phyloP scores from a whole-genome alignment of 2,329 filamentous ascomycete genomes.

The Aspergillus aculeatus region DNA sequence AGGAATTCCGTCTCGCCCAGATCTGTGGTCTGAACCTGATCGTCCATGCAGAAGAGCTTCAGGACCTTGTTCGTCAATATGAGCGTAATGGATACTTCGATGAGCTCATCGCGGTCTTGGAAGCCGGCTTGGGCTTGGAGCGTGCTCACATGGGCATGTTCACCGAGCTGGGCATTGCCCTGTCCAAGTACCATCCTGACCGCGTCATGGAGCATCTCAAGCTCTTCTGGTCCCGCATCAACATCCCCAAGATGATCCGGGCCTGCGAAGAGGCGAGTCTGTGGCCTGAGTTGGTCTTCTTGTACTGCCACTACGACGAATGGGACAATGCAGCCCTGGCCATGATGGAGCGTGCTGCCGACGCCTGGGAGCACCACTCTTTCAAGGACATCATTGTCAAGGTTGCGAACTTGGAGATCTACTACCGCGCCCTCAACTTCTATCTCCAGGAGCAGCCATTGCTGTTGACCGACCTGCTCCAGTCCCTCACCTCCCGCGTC shows the following conservation, averaged over 20 bases:
- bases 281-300: slow-evolving; percentile 96
- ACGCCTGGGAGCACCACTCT: slow-evolving; percentile 98
- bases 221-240: slow-evolving; percentile 97
- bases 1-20: slow-evolving; percentile 97
- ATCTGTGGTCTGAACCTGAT: slow-evolving; percentile 99
- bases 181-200: slow-evolving; percentile 93
- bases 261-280: slow-evolving; percentile 92
- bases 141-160: slow-evolving; percentile 96
- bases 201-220: slow-evolving; percentile 98
- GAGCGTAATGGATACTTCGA: slow-evolving; percentile 98
- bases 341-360: slow-evolving; percentile 95
- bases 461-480: slow-evolving; percentile 90
- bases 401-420: slow-evolving; percentile 97
- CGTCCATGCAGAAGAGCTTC: slow-evolving; percentile 92
- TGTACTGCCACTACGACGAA: slow-evolving; percentile 98
- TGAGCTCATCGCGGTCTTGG: slow-evolving; percentile 89
- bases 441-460: slow-evolving; percentile 97
- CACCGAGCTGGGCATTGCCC: slow-evolving; percentile 84
- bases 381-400: slow-evolving; percentile 99
- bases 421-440: slow-evolving; percentile 95
- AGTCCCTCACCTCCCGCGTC: slow-evolving; percentile 86
- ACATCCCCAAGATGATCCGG: slow-evolving; percentile 94
- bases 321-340: slow-evolving; percentile 95
- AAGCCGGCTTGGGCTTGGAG: slow-evolving; percentile 92
- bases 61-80: slow-evolving; percentile 92